phyloP scores from a whole-genome alignment of 306 rosid species.

The Styphnolobium japonicum region DNA sequence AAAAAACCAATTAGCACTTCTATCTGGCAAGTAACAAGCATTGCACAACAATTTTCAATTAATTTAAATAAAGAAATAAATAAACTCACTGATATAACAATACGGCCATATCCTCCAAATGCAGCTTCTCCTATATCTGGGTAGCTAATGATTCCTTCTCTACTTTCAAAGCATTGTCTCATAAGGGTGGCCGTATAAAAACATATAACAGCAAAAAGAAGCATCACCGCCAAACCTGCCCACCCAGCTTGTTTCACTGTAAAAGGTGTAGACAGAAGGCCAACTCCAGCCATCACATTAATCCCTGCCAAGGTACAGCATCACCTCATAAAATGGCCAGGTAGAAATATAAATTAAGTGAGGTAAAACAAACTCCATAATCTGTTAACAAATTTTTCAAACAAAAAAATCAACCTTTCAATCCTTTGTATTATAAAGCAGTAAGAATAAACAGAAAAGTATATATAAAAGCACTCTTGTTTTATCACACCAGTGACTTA shows the following conservation, averaged over 20 bases:
- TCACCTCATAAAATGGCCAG: background rate
- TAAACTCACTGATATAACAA: slow-evolving; percentile 64
- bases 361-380: background rate
- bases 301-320: slow-evolving; percentile 45
- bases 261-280: slow-evolving; percentile 71
- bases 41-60: background rate
- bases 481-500: background rate
- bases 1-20: background rate
- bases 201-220: slow-evolving; percentile 64
- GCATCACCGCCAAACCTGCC: slow-evolving; percentile 61
- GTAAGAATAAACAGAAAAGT: background rate
- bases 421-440: background rate
- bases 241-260: slow-evolving; percentile 77
- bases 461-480: background rate
- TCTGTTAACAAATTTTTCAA: background rate
- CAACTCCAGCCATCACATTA: slow-evolving; percentile 82
- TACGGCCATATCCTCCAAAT: slow-evolving; percentile 71
- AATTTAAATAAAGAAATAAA: slow-evolving; percentile 3
- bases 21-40: background rate
- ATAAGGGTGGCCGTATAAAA: slow-evolving; percentile 75
- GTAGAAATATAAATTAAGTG: background rate
- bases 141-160: slow-evolving; percentile 56
- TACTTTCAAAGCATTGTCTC: slow-evolving; percentile 69
- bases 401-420: background rate
- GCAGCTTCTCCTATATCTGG: slow-evolving; percentile 94